Conservation (phyloP, 805 yeast genomes). For the Diddensiella santjacobensis region DNA sequence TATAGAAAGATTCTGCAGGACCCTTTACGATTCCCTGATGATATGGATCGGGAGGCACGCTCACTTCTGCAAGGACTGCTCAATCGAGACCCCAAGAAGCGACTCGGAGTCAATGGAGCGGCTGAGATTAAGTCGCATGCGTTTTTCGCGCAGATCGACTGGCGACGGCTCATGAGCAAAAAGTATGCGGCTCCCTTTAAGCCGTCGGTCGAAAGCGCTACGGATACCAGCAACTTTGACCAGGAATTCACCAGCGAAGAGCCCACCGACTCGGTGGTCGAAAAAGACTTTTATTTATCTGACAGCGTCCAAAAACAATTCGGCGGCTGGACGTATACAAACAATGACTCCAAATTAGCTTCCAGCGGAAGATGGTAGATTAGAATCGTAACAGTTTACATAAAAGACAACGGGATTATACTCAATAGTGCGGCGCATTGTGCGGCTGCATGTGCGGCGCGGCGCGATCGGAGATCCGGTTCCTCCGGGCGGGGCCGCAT, state of each 20-base stretch:
- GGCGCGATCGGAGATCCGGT: too few species aligned
- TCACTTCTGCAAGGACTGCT: conserved; percentile 70
- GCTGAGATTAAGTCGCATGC: conserved; percentile 77
- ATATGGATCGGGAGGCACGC: conserved; percentile 81
- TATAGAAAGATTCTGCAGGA: conserved; percentile 88
- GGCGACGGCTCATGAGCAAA: conserved; percentile 77
- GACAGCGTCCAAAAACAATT: conserved; percentile 96
- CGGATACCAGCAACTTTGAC: conserved; percentile 92
- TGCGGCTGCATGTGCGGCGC: too few species aligned
- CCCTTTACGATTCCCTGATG: conserved; percentile 83
- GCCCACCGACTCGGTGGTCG: conserved; percentile 94
- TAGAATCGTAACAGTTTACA: too few species aligned
- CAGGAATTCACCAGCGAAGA: conserved; percentile 81
- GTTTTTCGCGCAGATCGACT: conserved; percentile 85
- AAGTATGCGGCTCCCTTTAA: conserved; percentile 94
- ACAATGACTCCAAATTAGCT: conserved; percentile 30
- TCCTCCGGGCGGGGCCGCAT: too few species aligned
- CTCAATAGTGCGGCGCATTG: too few species aligned
- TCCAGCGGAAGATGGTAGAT: conserved; percentile 33
- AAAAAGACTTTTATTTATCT: conserved; percentile 67
- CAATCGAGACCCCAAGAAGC: conserved; percentile 76
- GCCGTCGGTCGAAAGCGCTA: conserved; percentile 80
- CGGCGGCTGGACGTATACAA: conserved; percentile 94
- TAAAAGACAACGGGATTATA: too few species aligned
- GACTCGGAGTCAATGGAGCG: conserved; percentile 79